Conservation (phyloP, 2,329 filamentous ascomycete species). For the Simplicillium sp. region DNA sequence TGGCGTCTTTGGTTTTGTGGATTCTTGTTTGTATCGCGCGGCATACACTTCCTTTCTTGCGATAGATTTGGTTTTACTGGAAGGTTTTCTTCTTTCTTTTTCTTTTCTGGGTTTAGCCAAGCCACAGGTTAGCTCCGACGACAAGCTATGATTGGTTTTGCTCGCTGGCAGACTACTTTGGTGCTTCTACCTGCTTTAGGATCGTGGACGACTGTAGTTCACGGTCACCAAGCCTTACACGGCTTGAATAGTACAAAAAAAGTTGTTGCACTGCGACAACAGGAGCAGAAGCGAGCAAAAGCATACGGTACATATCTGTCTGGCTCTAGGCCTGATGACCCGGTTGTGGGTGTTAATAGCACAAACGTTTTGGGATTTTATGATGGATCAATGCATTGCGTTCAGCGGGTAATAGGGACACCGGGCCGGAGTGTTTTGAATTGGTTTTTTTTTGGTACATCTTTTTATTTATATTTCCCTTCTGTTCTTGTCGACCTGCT, state of each 20-base stretch:
- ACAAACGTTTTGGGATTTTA: slow-evolving; percentile 19
- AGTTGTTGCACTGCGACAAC: too few species aligned
- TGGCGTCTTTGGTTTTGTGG: slow-evolving; percentile 16
- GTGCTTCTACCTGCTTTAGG: too few species aligned
- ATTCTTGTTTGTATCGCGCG: slow-evolving; percentile 12
- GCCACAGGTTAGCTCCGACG: too few species aligned
- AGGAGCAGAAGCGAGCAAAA: too few species aligned
- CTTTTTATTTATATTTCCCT: slow-evolving; percentile 12
- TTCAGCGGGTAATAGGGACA: slow-evolving; percentile 23
- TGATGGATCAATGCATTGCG: slow-evolving; percentile 26
- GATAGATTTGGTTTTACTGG: slow-evolving; percentile 6
- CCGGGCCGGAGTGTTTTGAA: slow-evolving; percentile 2
- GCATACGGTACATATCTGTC: too few species aligned
- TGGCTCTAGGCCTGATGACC: too few species aligned
- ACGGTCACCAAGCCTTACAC: too few species aligned
- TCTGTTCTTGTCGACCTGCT: slow-evolving; percentile 6
- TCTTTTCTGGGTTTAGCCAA: background rate
- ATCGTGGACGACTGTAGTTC: too few species aligned
- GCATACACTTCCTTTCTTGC: slow-evolving; percentile 4
- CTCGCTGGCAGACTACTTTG: too few species aligned
- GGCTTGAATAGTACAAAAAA: too few species aligned
- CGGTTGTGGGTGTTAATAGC: slow-evolving; percentile 6
- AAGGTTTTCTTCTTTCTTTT: background rate
- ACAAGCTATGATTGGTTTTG: too few species aligned
- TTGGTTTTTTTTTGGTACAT: slow-evolving; percentile 11